Base-by-base conservation (phyloP, 805 yeast species). In the Teunomyces aglyptinius region DNA sequence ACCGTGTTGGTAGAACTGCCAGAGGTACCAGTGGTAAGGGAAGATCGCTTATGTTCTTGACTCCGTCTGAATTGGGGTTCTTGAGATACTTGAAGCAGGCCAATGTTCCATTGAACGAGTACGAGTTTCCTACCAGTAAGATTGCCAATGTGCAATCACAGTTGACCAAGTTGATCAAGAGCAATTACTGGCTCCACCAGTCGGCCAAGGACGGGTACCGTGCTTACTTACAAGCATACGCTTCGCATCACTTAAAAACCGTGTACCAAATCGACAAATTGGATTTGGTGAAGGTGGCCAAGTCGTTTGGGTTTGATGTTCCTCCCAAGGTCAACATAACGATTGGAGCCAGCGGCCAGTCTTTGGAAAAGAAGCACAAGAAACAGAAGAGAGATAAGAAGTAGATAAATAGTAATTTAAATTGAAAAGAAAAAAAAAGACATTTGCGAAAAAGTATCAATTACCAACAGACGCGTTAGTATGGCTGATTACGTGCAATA, bases 1-100 rank as follows among this genome's bases (percentile, higher is more conserved):
- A 94, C 73, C 83, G 99, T 70, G 99, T 94, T 31, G 99, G 99
- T 55, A 85, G 99, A 77, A 94, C 99, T 22, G 99, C 99, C 31
- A 85, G 99, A 76, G 96, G 96, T 54, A 71, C 85, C 18, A 63
- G 80, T 41, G 98, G 96, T 47, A 85, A 84, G 63, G 99, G 99
- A 59, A 88, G 85, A 69, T 89, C 96, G 7, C 75, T 94, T 51
- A 91, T 94, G 98, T 94, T 94, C 68, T 77, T 94, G 65, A 85
- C 92, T 6, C 99, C 99, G 38, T 82, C 81, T 36, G 99, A 94
- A 70, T 78, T 94, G 43, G 99, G 99, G 2, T 94, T 94, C 73
- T 71, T 94, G 64, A 80, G 98, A 60, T 94, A 94, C 66, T 79
- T 94, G 64, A 94, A 94, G 61, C 95, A 95, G 7, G 97, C 99